Percentiles rank a stretch among this genome's conserved stretches.
phyloP scores from a whole-genome alignment of 441 rosid genomes.

The Geranium incanum region DNA sequence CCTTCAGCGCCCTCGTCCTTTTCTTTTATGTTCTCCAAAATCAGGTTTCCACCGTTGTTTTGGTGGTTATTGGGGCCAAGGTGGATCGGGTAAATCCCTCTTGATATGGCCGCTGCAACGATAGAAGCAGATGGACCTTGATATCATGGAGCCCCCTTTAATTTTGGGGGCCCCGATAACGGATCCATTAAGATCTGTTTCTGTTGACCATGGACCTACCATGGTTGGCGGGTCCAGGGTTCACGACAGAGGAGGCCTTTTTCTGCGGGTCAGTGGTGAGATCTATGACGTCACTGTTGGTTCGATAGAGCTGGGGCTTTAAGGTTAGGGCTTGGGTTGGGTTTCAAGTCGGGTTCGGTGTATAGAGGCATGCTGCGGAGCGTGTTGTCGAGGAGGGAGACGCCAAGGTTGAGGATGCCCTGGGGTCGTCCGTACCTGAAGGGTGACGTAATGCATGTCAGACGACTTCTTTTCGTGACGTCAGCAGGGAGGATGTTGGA shows the following conservation, averaged over 20 bases:
- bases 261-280: neutral
- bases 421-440: conserved; percentile 85
- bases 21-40: conserved; percentile 40
- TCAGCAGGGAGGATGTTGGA: conserved; percentile 52
- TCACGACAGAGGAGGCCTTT: neutral
- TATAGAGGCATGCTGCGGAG: conserved; percentile 75
- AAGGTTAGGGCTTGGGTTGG: neutral
- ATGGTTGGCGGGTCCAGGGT: neutral
- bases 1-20: conserved; percentile 45
- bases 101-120: conserved; percentile 88
- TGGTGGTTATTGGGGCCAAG: conserved; percentile 18
- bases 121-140: conserved; percentile 92
- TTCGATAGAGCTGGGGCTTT: neutral
- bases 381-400: conserved; percentile 55
- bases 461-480: conserved; percentile 27
- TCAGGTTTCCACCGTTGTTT: conserved; percentile 38
- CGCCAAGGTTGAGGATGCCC: conserved; percentile 60
- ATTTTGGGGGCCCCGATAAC: neutral
- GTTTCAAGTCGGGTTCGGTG: conserved; percentile 38
- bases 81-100: conserved; percentile 47
- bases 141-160: conserved; percentile 45
- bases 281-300: neutral
- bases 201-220: neutral
- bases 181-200: neutral
- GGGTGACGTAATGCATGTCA: conserved; percentile 47